A percentile compares a stretch with the other conserved stretches of the same genome.
Evolutionary conservation across 202 grass and related monocot genomes (phyloP).

Genomic region (Brachypodium distachyon): DNA sequence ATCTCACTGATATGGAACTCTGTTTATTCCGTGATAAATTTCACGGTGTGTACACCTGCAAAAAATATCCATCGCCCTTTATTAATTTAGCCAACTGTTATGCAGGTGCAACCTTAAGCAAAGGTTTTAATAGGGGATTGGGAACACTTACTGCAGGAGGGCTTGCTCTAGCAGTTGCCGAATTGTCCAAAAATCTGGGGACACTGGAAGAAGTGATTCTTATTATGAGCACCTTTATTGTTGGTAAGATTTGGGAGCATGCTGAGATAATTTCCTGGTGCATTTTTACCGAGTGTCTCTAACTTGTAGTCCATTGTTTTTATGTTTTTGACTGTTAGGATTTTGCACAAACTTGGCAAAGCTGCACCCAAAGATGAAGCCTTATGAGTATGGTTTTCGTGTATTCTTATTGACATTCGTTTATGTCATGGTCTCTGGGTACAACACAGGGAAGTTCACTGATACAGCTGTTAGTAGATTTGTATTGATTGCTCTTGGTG

Average conservation of each 20-base stretch:
- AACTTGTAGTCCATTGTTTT: background rate
- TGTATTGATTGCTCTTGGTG: slow-evolving; percentile 82
- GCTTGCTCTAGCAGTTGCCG: slow-evolving; percentile 65
- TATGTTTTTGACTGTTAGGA: slow-evolving; percentile 33
- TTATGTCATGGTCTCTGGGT: slow-evolving; percentile 76
- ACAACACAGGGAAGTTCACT: slow-evolving; percentile 63
- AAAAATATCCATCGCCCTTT: background rate
- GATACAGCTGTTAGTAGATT: slow-evolving; percentile 66
- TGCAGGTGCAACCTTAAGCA: slow-evolving; percentile 93
- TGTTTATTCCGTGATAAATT: background rate
- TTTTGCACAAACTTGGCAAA: slow-evolving; percentile 66
- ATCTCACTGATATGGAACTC: background rate
- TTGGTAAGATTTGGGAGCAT: slow-evolving; percentile 41
- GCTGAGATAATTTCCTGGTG: background rate
- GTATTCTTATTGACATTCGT: slow-evolving; percentile 94
- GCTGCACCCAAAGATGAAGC: slow-evolving; percentile 72
- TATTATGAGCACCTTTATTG: slow-evolving; percentile 54
- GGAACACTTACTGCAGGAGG: slow-evolving; percentile 73
- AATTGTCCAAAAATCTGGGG: slow-evolving; percentile 55
- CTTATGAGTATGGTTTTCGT: slow-evolving; percentile 92
- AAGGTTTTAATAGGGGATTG: slow-evolving; percentile 73
- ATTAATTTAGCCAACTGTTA: slow-evolving; percentile 4
- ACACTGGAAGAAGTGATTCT: slow-evolving; percentile 62
- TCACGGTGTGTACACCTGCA: background rate
- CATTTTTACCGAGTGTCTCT: slow-evolving; percentile 3